phyloP scores from a whole-genome alignment of 352 stramenopile genomes.

The Phytophthora agathidicida region DNA sequence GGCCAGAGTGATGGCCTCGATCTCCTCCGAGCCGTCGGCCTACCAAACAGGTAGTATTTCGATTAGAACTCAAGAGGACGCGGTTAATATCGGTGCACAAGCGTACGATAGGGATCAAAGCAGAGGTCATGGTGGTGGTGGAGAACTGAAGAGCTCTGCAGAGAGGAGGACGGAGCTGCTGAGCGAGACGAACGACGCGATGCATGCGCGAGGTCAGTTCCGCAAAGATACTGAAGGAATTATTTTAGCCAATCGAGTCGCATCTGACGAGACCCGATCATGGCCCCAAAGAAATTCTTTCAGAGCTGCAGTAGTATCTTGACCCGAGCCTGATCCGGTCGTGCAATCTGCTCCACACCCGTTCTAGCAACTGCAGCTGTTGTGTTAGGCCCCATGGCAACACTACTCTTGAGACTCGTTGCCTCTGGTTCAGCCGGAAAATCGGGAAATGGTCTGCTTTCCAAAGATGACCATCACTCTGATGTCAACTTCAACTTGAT shows the following conservation, averaged over 20 bases:
- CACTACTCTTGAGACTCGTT: too few species aligned
- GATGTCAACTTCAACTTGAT: too few species aligned
- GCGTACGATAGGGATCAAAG: conserved; percentile 47
- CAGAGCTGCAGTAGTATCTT: too few species aligned
- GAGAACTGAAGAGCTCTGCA: conserved; percentile 4
- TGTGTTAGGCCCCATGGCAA: too few species aligned
- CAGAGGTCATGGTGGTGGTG: conserved; percentile 27
- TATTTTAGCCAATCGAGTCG: conserved; percentile 3
- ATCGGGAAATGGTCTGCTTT: too few species aligned
- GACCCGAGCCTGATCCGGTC: too few species aligned
- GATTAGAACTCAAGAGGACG: conserved; percentile 3
- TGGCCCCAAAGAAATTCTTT: too few species aligned
- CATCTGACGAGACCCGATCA: too few species aligned
- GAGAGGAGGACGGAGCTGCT: conserved; percentile 7
- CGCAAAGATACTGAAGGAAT: conserved; percentile 15
- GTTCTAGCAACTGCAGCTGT: too few species aligned
- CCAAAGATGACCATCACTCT: too few species aligned
- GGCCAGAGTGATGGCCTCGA: conserved; percentile 77
- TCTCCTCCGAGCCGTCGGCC: conserved; percentile 86
- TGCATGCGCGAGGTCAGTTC: conserved; percentile 14
- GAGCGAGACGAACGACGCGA: background rate
- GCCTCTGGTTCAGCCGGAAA: too few species aligned
- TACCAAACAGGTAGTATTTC: conserved; percentile 11
- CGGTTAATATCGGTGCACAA: background rate
- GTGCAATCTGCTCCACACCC: too few species aligned